These are phyloP conservation scores for Ceratocystis smalleyi DNA, from an alignment of 2,329 filamentous ascomycete genomes.

Conservation along the genomic window DNA sequence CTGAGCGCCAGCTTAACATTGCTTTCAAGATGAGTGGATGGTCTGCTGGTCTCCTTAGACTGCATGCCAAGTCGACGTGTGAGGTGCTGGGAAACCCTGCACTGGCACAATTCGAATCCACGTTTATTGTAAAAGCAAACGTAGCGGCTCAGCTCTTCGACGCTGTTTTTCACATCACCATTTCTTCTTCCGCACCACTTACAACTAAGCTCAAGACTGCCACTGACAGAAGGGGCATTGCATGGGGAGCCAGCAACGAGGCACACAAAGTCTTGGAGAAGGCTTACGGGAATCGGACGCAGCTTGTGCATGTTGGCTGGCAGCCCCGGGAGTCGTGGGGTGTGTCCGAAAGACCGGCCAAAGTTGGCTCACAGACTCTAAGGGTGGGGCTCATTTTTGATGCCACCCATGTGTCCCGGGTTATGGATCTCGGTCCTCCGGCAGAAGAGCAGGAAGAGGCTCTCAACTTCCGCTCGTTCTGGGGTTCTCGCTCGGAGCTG, in stretches of 20 bases:
- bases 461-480: constrained; percentile 71
- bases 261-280: constrained; percentile 50
- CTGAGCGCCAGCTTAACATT: constrained; percentile 57
- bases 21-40: constrained; percentile 81
- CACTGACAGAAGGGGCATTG: constrained; percentile 25
- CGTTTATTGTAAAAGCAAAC: constrained; percentile 56
- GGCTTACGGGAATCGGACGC: constrained; percentile 61
- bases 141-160: constrained; percentile 42
- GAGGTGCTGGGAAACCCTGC: constrained; percentile 57
- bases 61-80: constrained; percentile 60
- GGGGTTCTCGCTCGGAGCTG: constrained; percentile 86
- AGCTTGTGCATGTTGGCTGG: constrained; percentile 45
- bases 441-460: constrained; percentile 76
- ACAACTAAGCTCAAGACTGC: constrained; percentile 11
- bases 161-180: constrained; percentile 27
- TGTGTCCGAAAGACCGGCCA: constrained; percentile 18
- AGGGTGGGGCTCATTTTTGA: constrained; percentile 56
- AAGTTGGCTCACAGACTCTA: constrained; percentile 3
- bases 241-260: constrained; percentile 36
- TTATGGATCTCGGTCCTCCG: constrained; percentile 74
- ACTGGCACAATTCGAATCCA: constrained; percentile 66
- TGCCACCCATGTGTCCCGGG: constrained; percentile 52
- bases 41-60: constrained; percentile 59
- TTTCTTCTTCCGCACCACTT: constrained; percentile 23
- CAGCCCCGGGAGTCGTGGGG: constrained; percentile 24